Base-by-base conservation (phyloP, 331 rosid genomes). In the Prunus yedoensis region DNA sequence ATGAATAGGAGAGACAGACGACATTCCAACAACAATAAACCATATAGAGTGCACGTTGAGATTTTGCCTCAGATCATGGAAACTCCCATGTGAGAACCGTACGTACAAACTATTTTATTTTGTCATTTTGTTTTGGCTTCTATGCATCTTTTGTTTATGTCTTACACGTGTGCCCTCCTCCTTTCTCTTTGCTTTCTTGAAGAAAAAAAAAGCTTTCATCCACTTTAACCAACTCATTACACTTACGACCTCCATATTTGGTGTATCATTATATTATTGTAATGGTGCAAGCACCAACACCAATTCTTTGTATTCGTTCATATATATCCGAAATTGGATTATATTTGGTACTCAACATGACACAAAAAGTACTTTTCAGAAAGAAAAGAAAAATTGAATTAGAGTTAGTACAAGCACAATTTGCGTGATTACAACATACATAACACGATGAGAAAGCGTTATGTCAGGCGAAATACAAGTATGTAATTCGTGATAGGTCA, bases 31-130 rank as follows among this genome's bases (percentile, higher is more conserved):
- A 77, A 79, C 53, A 70, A 13, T n/a, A 65, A 83, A 52, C 23
- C 28, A 43, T n/a, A 4, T 41, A 38, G 18, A 65, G 70, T 70
- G 90, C 90, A 89, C 90, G 87, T 87, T 90, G 81, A 73, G 74
- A 78, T n/a, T 86, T 71, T 73, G 54, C 89, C 85, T 77, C 78
- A 71, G 76, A 92, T 83, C 75, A 80, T 73, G 89, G 85, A 77
- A 76, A 80, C 41, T 60, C 74, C 96, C 98, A 86, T 89, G 97
- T 90, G 96, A 80, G 25, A n/a, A 74, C 47, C 87, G 68, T 57
- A 76, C 74, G 65, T 60, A 56, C 74, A 8, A 56, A 75, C 50
- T 67, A 68, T 81, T 61, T 77, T 71, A 57, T 74, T 83, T 82
- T 74, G 82, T 81, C 81, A 43, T 72, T 81, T 83, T 85, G 66